phyloP scores from a whole-genome alignment of 2,329 filamentous ascomycete genomes.

The Neonectria neomacrospora region DNA sequence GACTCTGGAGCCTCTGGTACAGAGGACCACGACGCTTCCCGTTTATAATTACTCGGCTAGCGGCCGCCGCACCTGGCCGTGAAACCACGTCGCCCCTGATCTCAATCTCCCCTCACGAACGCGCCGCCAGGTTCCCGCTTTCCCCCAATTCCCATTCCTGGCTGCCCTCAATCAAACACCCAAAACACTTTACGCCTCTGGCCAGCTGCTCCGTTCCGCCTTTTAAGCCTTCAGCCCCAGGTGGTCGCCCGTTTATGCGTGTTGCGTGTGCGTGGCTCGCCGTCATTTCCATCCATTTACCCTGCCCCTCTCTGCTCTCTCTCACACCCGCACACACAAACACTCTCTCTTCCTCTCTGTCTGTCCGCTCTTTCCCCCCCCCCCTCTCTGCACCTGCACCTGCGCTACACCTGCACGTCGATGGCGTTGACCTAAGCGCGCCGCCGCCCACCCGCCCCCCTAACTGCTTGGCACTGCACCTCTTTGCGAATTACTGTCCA shows the following conservation, averaged over 20 bases:
- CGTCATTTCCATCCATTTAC: neutral
- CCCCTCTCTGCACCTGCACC: neutral
- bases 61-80: slow-evolving; percentile 41
- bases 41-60: slow-evolving; percentile 36
- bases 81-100: slow-evolving; percentile 43
- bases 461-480: slow-evolving; percentile 7
- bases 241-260: slow-evolving; percentile 1
- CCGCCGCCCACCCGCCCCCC: slow-evolving; percentile 8
- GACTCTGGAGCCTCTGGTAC: neutral
- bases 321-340: neutral
- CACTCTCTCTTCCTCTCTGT: neutral
- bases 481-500: neutral
- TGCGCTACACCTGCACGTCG: neutral
- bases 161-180: slow-evolving; percentile 13
- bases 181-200: slow-evolving; percentile 34
- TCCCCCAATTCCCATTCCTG: slow-evolving; percentile 13
- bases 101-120: slow-evolving; percentile 37
- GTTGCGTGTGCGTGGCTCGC: neutral
- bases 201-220: slow-evolving; percentile 21
- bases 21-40: slow-evolving; percentile 18
- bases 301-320: neutral
- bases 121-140: slow-evolving; percentile 10
- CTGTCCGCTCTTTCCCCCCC: neutral
- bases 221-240: slow-evolving; percentile 6
- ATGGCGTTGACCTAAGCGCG: slow-evolving; percentile 11